Evolutionary conservation across 345 rosid species (phyloP), one percentile per base, ranked within the genome.

Genomic region (Pistacia atlantica): DNA sequence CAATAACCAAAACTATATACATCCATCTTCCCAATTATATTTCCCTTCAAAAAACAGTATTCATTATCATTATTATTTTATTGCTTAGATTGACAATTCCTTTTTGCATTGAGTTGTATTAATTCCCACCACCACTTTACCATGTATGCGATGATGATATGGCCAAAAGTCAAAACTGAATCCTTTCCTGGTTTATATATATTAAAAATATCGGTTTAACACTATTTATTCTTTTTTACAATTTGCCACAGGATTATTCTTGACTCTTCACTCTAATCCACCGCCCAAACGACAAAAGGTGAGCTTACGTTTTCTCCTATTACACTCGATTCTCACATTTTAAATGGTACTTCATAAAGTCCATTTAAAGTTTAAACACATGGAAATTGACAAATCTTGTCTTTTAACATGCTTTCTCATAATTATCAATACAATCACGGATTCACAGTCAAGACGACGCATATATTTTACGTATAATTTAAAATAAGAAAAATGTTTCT

Each of bases 1-100:
- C 77, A 74, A 45, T 77, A 77, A 38, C 66, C 67, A 57, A 67
- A 72, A 71, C 58, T 52, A 58, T 65, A 13, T 35, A 7, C 74
- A 46, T 25, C 51, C 69, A 62, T 60, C 25, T 48, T 17, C 52
- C 38, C 37, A 48, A 11, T 48, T 16, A 5, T 35, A 22, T 4
- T 49, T 46, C 22, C 42, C 17, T 31, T 69, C 35, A 35, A 69
- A 14, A 31, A 31, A 51, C 45, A 13, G 59, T 51, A 13, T 17
- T 31, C 60, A 69, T 31, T 28, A 60, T 60, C 67, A 60, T n/a
- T 37, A 31, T 42, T 59, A 16, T 11, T 46, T 9, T 16, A 35
- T 49, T 49, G 54, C 13, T 11, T 22, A 22, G 25, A 22, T 22
- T 22, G 25, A 22, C 25, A 22, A 22, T 22, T 22, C 25, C 25